Base-by-base conservation (phyloP, 768 basidiomycete genomes). In the Suillus ampliporus region DNA sequence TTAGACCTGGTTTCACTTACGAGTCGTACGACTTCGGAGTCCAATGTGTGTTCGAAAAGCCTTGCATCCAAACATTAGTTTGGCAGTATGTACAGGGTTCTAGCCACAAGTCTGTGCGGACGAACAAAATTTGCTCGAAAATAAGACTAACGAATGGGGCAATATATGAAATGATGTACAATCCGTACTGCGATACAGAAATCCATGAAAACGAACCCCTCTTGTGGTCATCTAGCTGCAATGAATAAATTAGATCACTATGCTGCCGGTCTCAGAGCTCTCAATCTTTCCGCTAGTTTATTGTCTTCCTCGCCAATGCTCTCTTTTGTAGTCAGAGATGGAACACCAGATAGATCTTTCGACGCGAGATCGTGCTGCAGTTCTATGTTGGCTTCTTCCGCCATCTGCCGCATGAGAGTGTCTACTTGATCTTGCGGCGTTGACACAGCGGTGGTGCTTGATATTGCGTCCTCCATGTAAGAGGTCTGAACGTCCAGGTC, bases 381-480 rank as follows among this genome's bases (percentile, higher is more conserved):
- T 74, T 99, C 95, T 63, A 99, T 91, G 67, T 98, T 91, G 26
- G 95, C 95, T 76, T 99, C 97, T 73, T 99, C 97, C 5, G 97
- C 97, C 23, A 94, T 95, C 77, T 96, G 94, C 61, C 90, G 87
- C 82, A 99, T 83, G 26, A 99, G 87, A 34, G 83, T 79, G 73
- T 99, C 97, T 72, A 99, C 91, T 75, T 99, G 96, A 78, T 99
- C 97, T 76, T 98, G 95, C 1, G 97, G 97, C 6, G 94, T 96
- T 14, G 94, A 89, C 44, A 91, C 86, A 21, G 96, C 97, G 3
- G 94, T 97, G 26, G 96, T 94, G 60, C 91, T 86, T 11, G 89
- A 88, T 91, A 99, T 98, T 43, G 95, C 90, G 63, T 95, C 93
- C 72, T 99, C 97, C 95, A 99, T 97, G 78, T 97, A 96, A 6